Evolutionary conservation across 352 stramenopile genomes (phyloP), one percentile per base, ranked within the genome.

Genomic region (Phytophthora pseudosyringae): DNA sequence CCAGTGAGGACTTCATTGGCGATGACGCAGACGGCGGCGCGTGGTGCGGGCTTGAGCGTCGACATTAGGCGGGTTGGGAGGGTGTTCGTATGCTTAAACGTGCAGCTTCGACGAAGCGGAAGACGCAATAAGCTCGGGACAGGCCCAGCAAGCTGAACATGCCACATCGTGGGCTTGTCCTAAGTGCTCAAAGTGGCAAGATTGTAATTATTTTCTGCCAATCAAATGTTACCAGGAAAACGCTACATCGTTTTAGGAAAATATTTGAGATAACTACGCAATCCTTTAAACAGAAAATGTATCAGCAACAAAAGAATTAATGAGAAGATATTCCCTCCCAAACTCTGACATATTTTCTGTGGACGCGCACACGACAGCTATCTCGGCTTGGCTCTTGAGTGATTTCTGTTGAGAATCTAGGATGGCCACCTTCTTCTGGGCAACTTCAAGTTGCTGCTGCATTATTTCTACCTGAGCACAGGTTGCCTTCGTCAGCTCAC

Each of bases 1-100:
- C 86, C 88, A 11, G 81, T 90, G 15, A 96, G 73, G 16, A 96
- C 84, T 83, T 96, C 88, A 56, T 94, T 93, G 40, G 66, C 88
- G 38, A 96, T 89, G 33, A 96, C 83, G 38, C 86, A 96, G 41
- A 94, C 50, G 1, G 88, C 88, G 12, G 86, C 88, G 28, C 81
- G 71, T 5, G 86, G 88, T 10, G 72, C 61, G 11, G 62, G 43
- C 8, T 48, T 33, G 6, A 52, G 16, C 36, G 26, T 62, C 10
- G 64, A 73, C 41, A 69, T 48, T 7, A 33, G 12, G 13, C 51
- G 44, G 9, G 7, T 25, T 10, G 16, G 35, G 18, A 46, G n/a
- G 32, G 2, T 7, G 35, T 12, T 9, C 33, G 6, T 3, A 16
- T 5, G 15, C 5, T 46, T 59, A 10, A 29, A 12, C 12, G n/a